Evolutionary conservation across 129 eudicot genomes (phyloP), one percentile per base, ranked within the genome.

Genomic region (Flaveria bidentis): DNA sequence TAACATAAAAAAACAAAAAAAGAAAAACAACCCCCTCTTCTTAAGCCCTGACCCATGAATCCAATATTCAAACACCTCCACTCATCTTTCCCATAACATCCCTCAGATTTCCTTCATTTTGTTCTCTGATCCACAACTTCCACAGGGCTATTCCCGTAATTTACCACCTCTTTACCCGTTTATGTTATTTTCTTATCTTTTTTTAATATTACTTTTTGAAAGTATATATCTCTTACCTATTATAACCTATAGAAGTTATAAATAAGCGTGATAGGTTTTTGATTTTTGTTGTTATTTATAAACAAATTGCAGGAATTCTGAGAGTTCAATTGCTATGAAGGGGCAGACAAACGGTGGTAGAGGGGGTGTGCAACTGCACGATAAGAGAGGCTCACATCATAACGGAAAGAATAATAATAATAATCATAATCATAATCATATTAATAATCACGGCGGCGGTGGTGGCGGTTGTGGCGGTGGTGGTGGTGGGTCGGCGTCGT

Each of bases 401-500:
- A 39, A 45, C 20, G 68, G 71, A 28, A 81, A 70, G 60, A 84
- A 61, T 41, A 75, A 33, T 70, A 23, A 18, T 53, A 22, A 56
- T 9, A 56, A 36, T n/a, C n/a, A n/a, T 36, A 36, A 4, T 36
- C 5, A 33, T 33, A 33, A 20, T 20, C 22, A 20, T 20, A 20
- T 20, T 20, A 20, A 0, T 33, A 33, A 33, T 33, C 39, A 33
- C 53, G 53, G n/a, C 53, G 53, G 52, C n/a, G 71, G 74, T 10
- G 84, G 4, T 15, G 52, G 16, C 52, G 22, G 22, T 20, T 20
- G 22, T 20, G n/a, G 52, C 11, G 72, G 74, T 15, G 84, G 84
- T 44, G 86, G 89, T 42, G 89, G 88, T 53, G 91, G 90, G 25
- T 86, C 96, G 25, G 87, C 57, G 78, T 89, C 97, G 0, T 84